Evolutionary conservation across 495 filamentous ascomycete species (phyloP), one percentile per base, ranked within the genome.

Genomic region (Lophiotrema nucula): DNA sequence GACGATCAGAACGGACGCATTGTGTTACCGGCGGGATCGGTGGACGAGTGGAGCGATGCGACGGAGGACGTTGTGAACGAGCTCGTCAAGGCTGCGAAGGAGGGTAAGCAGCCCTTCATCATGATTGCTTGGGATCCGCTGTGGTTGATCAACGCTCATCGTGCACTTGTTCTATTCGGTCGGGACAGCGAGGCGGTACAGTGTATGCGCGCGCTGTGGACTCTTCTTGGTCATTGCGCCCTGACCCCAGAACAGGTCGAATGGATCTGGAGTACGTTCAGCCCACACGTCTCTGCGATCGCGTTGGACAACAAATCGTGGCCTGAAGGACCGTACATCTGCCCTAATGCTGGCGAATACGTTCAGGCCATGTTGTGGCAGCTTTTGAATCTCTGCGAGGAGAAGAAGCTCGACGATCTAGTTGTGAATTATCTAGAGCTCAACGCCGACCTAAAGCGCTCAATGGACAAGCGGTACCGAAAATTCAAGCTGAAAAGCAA

Each of bases 231-330:
- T 15, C 13, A 25, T 11, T 13, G 15, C 15, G 53, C 15, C 13
- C 22, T 56, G n/a, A 39, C 6, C 11, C 2, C 12, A 3, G 26
- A 15, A 31, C 16, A 56, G 16, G 44, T 56, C 2, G 18, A n/a
- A 12, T 47, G 44, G 44, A 56, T 56, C 11, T 56, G 53, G 53
- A 15, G 27, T 18, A 56, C 42, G 4, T 56, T 56, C 24, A 16
- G 15, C 16, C 27, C 35, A 12, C 2, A 37, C n/a, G 19, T 38
- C 21, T 24, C 8, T 5, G 25, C 35, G 6, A 15, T 12, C 2
- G 23, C 11, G 47, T 37, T 19, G 8, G 19, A 21, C 8, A 33
- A 25, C 25, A 19, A 10, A 3, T 3, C 10, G 3, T 13, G 23
- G 10, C 23, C 27, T 12, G 24, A 18, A 3, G 23, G 24, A 10